Conservation (phyloP, 352 stramenopile genomes). For the Peronospora tabacina region DNA sequence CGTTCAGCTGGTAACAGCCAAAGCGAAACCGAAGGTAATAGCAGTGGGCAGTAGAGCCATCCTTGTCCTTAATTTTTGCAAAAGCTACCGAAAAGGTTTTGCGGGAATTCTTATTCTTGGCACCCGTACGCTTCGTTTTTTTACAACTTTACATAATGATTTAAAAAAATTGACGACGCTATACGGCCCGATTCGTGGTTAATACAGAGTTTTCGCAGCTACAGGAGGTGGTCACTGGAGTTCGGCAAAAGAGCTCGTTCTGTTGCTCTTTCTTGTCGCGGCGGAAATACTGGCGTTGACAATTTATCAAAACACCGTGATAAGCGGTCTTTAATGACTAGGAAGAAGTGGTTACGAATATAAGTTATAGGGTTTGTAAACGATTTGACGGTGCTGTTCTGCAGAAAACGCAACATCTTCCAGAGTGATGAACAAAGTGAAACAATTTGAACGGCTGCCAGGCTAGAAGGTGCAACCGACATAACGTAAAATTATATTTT, state of each 20-base stretch:
- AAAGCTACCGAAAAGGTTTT: neutral
- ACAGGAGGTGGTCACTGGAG: neutral
- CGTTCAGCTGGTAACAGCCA: neutral
- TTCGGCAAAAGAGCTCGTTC: neutral
- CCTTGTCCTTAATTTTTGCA: neutral
- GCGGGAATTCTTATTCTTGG: neutral
- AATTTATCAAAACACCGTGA: too few species aligned
- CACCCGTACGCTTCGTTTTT: neutral
- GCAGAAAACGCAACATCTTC: too few species aligned
- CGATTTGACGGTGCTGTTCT: too few species aligned
- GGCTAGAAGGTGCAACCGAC: too few species aligned
- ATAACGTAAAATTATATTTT: too few species aligned
- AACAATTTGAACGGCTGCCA: too few species aligned
- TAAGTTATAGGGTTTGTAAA: too few species aligned
- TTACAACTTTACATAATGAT: neutral
- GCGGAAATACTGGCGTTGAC: neutral
- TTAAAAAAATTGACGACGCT: neutral
- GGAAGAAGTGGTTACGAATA: too few species aligned
- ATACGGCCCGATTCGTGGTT: constrained; percentile 1
- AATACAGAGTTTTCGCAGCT: neutral
- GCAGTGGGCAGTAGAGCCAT: neutral
- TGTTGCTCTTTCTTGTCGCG: neutral
- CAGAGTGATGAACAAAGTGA: too few species aligned
- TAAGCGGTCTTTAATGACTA: too few species aligned
- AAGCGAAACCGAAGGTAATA: neutral